Evolutionary conservation across 2,329 filamentous ascomycete genomes (phyloP), one percentile per base, ranked within the genome.

Genomic region (Aspergillus floridensis): DNA sequence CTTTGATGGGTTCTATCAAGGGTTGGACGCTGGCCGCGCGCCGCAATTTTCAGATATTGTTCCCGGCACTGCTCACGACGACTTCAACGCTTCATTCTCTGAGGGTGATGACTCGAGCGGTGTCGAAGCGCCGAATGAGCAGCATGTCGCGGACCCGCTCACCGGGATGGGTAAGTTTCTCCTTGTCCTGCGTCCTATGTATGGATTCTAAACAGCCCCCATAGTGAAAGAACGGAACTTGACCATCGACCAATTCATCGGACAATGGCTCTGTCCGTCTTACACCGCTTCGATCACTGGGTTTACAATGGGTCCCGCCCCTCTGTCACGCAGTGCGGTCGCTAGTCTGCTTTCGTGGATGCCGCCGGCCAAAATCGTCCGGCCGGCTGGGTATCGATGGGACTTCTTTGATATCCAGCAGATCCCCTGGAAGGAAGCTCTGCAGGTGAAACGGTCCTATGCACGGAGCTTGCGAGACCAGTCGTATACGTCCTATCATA

Each of bases 401-500:
- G 68, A 69, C 11, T 67, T 68, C 7, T 78, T 69, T 54, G 76
- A 79, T 58, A 67, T 79, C 16, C 76, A 79, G 59, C 75, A 76
- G 49, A 78, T 79, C 12, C 76, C 76, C 2, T 79, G 76, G 76
- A 68, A 62, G 41, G 70, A 74, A 12, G 71, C 67, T 2, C 58
- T 79, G 41, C 68, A 70, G 21, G 73, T 77, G 26, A 70, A 67
- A 51, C 70, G 76, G 10, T 65, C 70, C 1, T 73, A 75, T 62
- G 76, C 76, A 24, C 70, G 76, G 7, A 58, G 63, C 5, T 62
- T 77, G 49, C 75, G 76, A 16, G 76, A 78, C 59, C 60, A 65
- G n/a, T 74, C 74, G 70, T 79, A 79, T 59, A 76, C 69, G 10
- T 72, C 76, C 1, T 77, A 78, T 58, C 73, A 73, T 47, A 78